Evolutionary conservation across 2,329 filamentous ascomycete species (phyloP).

Genomic region (Blumeria graminis): DNA sequence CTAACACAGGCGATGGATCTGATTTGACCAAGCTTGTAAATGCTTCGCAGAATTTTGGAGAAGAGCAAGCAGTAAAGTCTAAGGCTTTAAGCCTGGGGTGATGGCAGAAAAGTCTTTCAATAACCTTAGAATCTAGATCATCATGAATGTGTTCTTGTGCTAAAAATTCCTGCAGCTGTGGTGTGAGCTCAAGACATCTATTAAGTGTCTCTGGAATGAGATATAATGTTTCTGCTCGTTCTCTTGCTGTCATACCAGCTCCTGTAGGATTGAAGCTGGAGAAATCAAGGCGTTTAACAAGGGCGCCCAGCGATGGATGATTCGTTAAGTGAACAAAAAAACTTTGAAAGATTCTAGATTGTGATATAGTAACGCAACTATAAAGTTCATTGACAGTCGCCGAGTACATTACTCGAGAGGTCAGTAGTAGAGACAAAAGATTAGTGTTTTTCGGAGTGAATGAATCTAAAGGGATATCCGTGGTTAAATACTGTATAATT

Average conservation of each 20-base stretch:
- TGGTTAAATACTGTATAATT: conserved; percentile 50
- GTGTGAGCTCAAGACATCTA: conserved; percentile 45
- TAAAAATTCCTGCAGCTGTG: conserved; percentile 53
- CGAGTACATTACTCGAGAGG: conserved; percentile 50
- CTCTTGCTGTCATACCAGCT: conserved; percentile 48
- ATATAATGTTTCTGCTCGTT: conserved; percentile 52
- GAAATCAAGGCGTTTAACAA: conserved; percentile 61
- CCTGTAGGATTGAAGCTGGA: conserved; percentile 67
- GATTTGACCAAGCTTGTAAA: conserved; percentile 27
- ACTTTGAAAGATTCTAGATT: conserved; percentile 65
- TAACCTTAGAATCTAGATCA: conserved; percentile 42
- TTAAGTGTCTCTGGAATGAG: conserved; percentile 50
- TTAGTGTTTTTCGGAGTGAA: conserved; percentile 55
- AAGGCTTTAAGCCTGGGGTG: conserved; percentile 31
- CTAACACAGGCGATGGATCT: conserved; percentile 18
- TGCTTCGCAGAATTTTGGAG: conserved; percentile 37
- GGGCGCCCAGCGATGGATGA: conserved; percentile 44
- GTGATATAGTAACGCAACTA: conserved; percentile 56
- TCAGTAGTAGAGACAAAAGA: conserved; percentile 48
- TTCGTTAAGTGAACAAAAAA: conserved; percentile 44
- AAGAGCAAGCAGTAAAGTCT: conserved; percentile 58
- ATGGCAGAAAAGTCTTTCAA: conserved; percentile 30
- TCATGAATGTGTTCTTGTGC: conserved; percentile 62
- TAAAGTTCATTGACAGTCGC: conserved; percentile 55
- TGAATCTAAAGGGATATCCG: conserved; percentile 53